Conservation (phyloP, 2,329 filamentous ascomycete genomes). For the Chaetomiaceae sp. region DNA sequence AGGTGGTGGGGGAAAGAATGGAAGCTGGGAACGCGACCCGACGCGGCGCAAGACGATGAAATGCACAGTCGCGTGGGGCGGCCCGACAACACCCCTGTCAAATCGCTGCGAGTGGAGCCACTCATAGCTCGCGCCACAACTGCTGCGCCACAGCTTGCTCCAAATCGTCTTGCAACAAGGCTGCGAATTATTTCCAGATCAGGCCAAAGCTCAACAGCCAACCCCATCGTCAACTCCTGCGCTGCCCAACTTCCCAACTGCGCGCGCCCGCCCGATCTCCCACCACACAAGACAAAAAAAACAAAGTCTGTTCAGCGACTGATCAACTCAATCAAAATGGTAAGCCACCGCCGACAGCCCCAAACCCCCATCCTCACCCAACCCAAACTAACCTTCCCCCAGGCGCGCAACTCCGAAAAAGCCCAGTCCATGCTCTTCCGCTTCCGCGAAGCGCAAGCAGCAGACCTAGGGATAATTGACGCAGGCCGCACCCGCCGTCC, state of each 20-base stretch:
- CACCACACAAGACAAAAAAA: background rate
- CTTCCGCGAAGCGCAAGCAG: constrained; percentile 95
- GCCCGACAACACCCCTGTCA: no score
- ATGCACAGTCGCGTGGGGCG: background rate
- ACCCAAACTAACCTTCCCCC: background rate
- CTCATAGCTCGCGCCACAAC: constrained; percentile 16
- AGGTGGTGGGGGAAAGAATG: no score
- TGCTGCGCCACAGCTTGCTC: constrained; percentile 6
- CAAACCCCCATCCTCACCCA: background rate
- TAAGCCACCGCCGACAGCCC: constrained; percentile 3
- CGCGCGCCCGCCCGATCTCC: background rate
- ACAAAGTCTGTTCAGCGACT: no score
- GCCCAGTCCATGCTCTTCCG: constrained; percentile 99
- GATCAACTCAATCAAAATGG: constrained; percentile 17
- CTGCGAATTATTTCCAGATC: constrained; percentile 16
- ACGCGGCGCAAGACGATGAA: no score
- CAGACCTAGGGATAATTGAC: constrained; percentile 94
- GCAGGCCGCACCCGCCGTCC: constrained; percentile 83
- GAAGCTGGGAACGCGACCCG: no score
- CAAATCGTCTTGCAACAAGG: constrained; percentile 12
- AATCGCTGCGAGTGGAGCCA: no score
- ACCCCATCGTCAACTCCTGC: background rate
- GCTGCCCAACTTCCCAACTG: background rate
- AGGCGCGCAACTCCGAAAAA: constrained; percentile 97
- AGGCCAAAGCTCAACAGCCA: constrained; percentile 12